Conservation (phyloP, 139 green algal genomes). For the Chlamydomonas urium region DNA sequence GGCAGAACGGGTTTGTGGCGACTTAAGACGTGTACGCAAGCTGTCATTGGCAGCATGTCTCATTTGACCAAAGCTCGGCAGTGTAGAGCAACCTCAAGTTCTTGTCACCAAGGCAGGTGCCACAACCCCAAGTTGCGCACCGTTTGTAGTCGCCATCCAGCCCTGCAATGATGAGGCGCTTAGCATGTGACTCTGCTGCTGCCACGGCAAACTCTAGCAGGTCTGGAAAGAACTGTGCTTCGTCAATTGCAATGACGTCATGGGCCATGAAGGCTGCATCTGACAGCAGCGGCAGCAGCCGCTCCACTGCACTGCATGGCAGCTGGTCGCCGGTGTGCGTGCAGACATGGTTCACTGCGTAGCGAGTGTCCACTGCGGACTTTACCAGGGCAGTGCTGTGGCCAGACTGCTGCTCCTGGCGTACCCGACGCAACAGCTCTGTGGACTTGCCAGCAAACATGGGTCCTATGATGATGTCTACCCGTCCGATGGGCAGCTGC, state of each 20-base stretch:
- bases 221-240: conserved; percentile 74
- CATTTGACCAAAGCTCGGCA: too few relatives aligned
- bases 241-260: conserved; percentile 76
- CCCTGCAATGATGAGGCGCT: conserved; percentile 62
- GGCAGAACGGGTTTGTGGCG: too few relatives aligned
- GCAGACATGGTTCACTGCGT: conserved; percentile 24
- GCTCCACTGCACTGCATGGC: conserved; percentile 4
- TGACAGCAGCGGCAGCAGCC: conserved; percentile 1
- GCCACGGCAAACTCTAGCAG: conserved; percentile 55
- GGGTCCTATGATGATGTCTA: conserved; percentile 63
- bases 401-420: conserved; percentile 27
- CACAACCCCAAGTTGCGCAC: not conserved
- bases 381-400: conserved; percentile 53
- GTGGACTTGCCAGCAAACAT: conserved; percentile 80
- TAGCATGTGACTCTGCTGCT: conserved; percentile 53
- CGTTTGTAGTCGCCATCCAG: conserved; percentile 71
- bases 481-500: too few relatives aligned
- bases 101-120: too few relatives aligned
- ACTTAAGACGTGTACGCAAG: too few relatives aligned
- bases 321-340: conserved; percentile 6
- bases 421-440: conserved; percentile 49
- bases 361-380: conserved; percentile 56
- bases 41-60: too few relatives aligned
- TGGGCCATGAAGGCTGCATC: not conserved
- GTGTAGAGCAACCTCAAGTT: too few relatives aligned